Base-by-base conservation (phyloP, 2,329 filamentous ascomycete species). In the Pseudogymnoascus sp. region DNA sequence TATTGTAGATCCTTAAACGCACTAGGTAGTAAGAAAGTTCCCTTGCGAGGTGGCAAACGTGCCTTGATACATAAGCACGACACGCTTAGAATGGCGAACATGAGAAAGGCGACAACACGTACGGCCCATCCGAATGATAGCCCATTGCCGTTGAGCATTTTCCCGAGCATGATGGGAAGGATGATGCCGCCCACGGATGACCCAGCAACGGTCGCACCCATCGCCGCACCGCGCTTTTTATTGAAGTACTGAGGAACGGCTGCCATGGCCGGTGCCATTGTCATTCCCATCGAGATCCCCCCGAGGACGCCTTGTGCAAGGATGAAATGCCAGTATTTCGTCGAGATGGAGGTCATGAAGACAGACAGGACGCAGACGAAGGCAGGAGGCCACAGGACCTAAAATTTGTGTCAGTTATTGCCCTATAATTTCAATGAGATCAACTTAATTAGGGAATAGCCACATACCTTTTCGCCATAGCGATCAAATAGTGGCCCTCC, bases 341-440 rank as follows among this genome's bases (percentile, higher is more conserved):
- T 80, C 61, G 77, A 85, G 62, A 88, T 71, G 5, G 78, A 81
- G 0, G 82, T 78, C 83, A 88, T 86, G 82, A 88, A 87, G 5
- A 88, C 69, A 1, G 83, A 81, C 61, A 88, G 81, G 14, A 88
- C 80, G 62, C 86, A 81, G 31, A 85, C 69, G 60, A 86, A 72
- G 0, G 76, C 80, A 21, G 83, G 83, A 12, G 71, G 70, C 0
- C 82, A 23, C 2, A 86, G 69, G 0, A 89, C 73, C 62, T 76
- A 78, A 18, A 33, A 6, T 16, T 33, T 5, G 8, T 18, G 25
- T 52, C 3, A 33, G 25, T 16, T 52, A 12, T 58, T 16, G 68
- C 60, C 5, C 66, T 61, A 4, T 52, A 43, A 66, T 61, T 18
- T 40, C 11, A 38, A 55, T 18, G 5, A 9, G 1, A 6, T 12